Evolutionary conservation across 345 rosid genomes (phyloP).

Genomic region (Eucalyptus pumila): DNA sequence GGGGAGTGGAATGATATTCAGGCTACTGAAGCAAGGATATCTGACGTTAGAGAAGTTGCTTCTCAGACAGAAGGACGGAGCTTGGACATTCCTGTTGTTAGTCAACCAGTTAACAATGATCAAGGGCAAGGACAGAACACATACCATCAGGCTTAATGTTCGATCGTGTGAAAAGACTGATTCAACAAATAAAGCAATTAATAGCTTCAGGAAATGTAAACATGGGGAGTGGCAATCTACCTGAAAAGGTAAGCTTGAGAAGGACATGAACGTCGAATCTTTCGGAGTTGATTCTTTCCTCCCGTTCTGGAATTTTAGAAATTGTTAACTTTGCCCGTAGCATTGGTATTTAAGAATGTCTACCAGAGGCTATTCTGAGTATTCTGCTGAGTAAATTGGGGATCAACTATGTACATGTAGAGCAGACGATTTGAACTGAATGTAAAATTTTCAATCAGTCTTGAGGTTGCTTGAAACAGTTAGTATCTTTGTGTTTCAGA

Average conservation of each 20-base stretch:
- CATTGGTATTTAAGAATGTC: neutral
- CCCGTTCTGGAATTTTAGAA: neutral
- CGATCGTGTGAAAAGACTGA: neutral
- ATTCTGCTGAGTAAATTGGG: neutral
- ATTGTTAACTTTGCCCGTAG: neutral
- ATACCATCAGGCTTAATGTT: slow-evolving; percentile 50
- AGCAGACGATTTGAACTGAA: neutral
- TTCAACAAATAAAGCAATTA: neutral
- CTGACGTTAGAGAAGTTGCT: slow-evolving; percentile 72
- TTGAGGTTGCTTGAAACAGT: neutral
- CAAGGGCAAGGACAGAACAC: slow-evolving; percentile 27
- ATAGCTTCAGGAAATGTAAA: neutral
- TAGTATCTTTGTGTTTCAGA: neutral
- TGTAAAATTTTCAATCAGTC: neutral
- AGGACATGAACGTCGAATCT: neutral
- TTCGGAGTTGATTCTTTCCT: neutral
- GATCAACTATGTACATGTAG: neutral
- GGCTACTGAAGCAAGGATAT: slow-evolving; percentile 71
- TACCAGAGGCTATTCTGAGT: neutral
- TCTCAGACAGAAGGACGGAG: slow-evolving; percentile 56
- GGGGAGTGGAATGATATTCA: slow-evolving; percentile 84
- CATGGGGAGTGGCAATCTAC: neutral
- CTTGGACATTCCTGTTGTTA: slow-evolving; percentile 67
- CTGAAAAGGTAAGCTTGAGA: neutral
- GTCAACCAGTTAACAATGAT: slow-evolving; percentile 18